Percentiles rank a stretch among this genome's conserved stretches.
Conservation (phyloP, 495 filamentous ascomycete genomes). For the Penicillium roqueforti region DNA sequence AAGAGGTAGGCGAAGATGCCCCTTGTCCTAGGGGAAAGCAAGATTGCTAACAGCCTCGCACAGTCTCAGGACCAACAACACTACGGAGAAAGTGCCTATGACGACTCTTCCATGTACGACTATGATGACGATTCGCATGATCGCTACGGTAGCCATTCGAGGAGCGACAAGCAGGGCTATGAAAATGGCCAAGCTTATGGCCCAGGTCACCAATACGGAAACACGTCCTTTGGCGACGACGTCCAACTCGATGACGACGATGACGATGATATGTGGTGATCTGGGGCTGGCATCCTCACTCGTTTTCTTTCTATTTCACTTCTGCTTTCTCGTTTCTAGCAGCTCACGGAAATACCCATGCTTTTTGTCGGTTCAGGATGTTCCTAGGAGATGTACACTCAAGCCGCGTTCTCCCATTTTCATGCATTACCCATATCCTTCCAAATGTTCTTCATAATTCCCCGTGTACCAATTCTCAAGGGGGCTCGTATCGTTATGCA, state of each 20-base stretch:
- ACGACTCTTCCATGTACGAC: conserved; percentile 56
- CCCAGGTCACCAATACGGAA: conserved; percentile 45
- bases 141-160: conserved; percentile 49
- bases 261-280: conserved; percentile 55
- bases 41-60: conserved; percentile 9
- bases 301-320: conserved; percentile 15
- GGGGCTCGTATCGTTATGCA: conserved; percentile 13
- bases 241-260: conserved; percentile 47
- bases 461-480: background rate
- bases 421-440: conserved; percentile 12
- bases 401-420: conserved; percentile 15
- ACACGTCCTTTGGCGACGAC: conserved; percentile 49
- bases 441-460: background rate
- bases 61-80: conserved; percentile 52
- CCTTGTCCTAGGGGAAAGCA: background rate
- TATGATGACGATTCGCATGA: conserved; percentile 52
- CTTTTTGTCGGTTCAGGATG: conserved; percentile 26
- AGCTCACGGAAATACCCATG: conserved; percentile 36
- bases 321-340: conserved; percentile 29
- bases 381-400: conserved; percentile 31
- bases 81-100: conserved; percentile 50
- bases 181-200: conserved; percentile 46
- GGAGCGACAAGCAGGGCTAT: conserved; percentile 47
- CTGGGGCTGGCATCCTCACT: conserved; percentile 21
- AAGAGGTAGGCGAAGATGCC: conserved; percentile 50